Evolutionary conservation across 257 asterid species (phyloP).

Genomic region (Nicotiana undulata): DNA sequence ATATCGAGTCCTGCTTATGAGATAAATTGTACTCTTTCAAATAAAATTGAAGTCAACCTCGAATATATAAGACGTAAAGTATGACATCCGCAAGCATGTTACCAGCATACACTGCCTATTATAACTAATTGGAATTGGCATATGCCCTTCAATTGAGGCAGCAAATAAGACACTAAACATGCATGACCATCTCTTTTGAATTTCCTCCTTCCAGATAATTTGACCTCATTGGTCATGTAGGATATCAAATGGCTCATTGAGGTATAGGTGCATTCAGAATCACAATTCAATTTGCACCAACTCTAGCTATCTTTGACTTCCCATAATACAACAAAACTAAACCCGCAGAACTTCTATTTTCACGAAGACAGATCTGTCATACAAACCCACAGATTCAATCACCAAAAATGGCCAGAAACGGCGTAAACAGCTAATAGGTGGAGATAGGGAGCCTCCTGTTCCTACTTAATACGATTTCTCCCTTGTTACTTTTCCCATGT

Average conservation of each 20-base stretch:
- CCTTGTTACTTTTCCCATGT: background rate
- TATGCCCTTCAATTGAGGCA: background rate
- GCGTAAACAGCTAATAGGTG: background rate
- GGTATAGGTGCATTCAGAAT: background rate
- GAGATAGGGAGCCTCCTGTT: background rate
- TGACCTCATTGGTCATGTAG: background rate
- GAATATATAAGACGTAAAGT: background rate
- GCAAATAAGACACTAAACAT: background rate
- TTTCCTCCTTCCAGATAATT: background rate
- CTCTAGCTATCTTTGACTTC: background rate
- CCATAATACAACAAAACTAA: background rate
- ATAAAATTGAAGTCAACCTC: background rate
- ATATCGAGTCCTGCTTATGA: background rate
- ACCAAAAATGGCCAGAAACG: background rate
- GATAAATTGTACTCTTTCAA: background rate
- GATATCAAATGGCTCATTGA: background rate
- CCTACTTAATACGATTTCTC: background rate
- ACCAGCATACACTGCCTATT: background rate
- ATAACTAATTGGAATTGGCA: background rate
- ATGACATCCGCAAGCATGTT: background rate
- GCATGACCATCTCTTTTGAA: background rate
- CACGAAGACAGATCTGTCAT: background rate
- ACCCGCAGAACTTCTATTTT: background rate
- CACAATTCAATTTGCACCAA: background rate
- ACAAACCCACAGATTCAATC: conserved; percentile 1